A percentile compares a stretch with the other conserved stretches of the same genome.
Conservation (phyloP, 345 rosid species). For the Brassica incana region DNA sequence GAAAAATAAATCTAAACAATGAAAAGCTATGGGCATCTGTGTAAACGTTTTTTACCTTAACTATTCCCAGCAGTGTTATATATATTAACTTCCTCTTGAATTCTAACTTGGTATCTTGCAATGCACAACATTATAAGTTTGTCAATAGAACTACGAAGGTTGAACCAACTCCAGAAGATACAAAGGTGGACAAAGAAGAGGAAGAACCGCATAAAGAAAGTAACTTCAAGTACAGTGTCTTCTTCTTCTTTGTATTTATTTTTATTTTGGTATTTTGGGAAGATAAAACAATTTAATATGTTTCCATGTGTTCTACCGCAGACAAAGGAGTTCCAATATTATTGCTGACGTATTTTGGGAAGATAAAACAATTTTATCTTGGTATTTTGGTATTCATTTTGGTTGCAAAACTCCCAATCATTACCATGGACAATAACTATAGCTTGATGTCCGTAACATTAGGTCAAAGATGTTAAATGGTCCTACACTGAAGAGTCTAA, state of each 20-base stretch:
- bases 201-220: slow-evolving; percentile 54
- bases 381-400: slow-evolving; percentile 33
- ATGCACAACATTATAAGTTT: too few relatives aligned
- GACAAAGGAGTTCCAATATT: too few relatives aligned
- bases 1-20: too few relatives aligned
- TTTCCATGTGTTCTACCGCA: slow-evolving; percentile 2
- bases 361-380: slow-evolving; percentile 46
- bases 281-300: not conserved
- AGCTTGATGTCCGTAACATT: not conserved
- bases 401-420: not conserved
- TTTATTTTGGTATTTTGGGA: too few relatives aligned
- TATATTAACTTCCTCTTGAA: too few relatives aligned
- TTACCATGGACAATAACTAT: not conserved
- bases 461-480: slow-evolving; percentile 86
- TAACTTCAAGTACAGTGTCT: slow-evolving; percentile 15
- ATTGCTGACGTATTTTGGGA: too few relatives aligned
- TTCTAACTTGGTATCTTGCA: too few relatives aligned
- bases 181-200: slow-evolving; percentile 48
- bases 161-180: slow-evolving; percentile 50
- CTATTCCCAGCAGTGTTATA: too few relatives aligned
- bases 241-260: not conserved
- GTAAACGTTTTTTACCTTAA: too few relatives aligned
- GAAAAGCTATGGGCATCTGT: too few relatives aligned
- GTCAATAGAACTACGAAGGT: not conserved
- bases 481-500: slow-evolving; percentile 69